A percentile compares a stretch with the other conserved stretches of the same genome.
phyloP scores from a whole-genome alignment of 305 asterid species.

The Caryopteris hybrid region DNA sequence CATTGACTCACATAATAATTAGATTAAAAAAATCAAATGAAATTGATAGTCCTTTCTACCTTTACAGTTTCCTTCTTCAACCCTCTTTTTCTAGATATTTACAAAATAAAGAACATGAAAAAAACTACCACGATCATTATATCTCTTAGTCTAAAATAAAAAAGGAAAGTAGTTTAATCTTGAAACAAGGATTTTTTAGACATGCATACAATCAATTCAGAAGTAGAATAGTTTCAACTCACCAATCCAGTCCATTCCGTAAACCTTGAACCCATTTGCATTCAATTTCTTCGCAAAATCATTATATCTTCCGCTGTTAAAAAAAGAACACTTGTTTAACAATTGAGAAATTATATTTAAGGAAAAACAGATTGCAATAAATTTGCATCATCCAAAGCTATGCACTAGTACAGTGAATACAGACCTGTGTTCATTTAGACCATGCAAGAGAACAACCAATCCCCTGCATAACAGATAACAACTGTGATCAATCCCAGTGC shows the following conservation, averaged over 20 bases:
- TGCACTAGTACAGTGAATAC: not conserved
- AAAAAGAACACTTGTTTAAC: not conserved
- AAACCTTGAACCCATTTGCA: conserved; percentile 82
- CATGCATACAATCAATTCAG: conserved; percentile 18
- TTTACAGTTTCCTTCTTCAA: conserved; percentile 10
- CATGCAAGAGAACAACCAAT: conserved; percentile 74
- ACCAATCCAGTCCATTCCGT: conserved; percentile 99
- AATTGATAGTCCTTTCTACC: conserved; percentile 9
- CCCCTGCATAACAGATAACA: conserved; percentile 51
- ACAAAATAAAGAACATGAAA: conserved; percentile 8
- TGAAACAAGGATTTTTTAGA: conserved; percentile 17
- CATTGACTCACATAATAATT: not conserved
- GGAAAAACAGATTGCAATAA: not conserved
- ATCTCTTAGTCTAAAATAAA: conserved; percentile 43
- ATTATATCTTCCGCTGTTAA: conserved; percentile 74
- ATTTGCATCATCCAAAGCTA: not conserved
- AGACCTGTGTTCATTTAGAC: conserved; percentile 95
- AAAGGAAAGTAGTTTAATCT: conserved; percentile 37
- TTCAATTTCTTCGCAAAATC: conserved; percentile 83
- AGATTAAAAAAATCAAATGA: not conserved
- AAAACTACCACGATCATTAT: not conserved
- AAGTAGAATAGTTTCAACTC: conserved; percentile 27
- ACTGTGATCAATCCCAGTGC: not conserved
- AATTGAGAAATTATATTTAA: not conserved
- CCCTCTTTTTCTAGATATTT: conserved; percentile 10